These are phyloP conservation scores for Ceratocystis papillata DNA, from an alignment of 2,329 filamentous ascomycete species.

Conservation along the genomic window DNA sequence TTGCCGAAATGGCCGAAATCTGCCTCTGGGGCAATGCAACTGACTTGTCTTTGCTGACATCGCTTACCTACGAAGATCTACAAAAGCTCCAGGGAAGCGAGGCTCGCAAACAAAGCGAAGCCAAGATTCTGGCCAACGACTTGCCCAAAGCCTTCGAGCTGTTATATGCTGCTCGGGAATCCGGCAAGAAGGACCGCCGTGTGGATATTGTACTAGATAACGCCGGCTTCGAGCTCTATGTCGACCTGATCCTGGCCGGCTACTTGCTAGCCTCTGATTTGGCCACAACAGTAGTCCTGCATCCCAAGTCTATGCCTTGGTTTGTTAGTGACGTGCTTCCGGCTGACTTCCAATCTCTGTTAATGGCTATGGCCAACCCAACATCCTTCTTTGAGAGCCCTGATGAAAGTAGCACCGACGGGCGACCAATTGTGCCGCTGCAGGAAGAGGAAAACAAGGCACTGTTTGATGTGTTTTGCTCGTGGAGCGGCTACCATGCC, in stretches of 20 bases:
- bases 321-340: slow-evolving; percentile 94
- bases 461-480: slow-evolving; percentile 65
- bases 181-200: slow-evolving; percentile 34
- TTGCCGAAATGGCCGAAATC: slow-evolving; percentile 89
- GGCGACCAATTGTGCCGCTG: slow-evolving; percentile 37
- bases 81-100: slow-evolving; percentile 88
- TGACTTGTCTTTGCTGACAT: slow-evolving; percentile 81
- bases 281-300: slow-evolving; percentile 76
- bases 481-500: slow-evolving; percentile 69
- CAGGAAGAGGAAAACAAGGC: slow-evolving; percentile 56
- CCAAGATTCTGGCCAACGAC: slow-evolving; percentile 88
- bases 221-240: slow-evolving; percentile 92
- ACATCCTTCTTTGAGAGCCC: slow-evolving; percentile 66
- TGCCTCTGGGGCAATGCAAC: slow-evolving; percentile 97
- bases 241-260: slow-evolving; percentile 83
- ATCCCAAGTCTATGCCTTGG: slow-evolving; percentile 94
- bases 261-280: slow-evolving; percentile 77
- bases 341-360: slow-evolving; percentile 69
- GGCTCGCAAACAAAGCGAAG: slow-evolving; percentile 74
- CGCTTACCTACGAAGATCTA: slow-evolving; percentile 86
- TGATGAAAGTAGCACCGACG: slow-evolving; percentile 46
- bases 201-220: slow-evolving; percentile 97
- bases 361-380: slow-evolving; percentile 68
- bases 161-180: slow-evolving; percentile 53
- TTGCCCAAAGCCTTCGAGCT: slow-evolving; percentile 59